Conservation (phyloP, 495 filamentous ascomycete species). For the Evansstolkia leycettana region DNA sequence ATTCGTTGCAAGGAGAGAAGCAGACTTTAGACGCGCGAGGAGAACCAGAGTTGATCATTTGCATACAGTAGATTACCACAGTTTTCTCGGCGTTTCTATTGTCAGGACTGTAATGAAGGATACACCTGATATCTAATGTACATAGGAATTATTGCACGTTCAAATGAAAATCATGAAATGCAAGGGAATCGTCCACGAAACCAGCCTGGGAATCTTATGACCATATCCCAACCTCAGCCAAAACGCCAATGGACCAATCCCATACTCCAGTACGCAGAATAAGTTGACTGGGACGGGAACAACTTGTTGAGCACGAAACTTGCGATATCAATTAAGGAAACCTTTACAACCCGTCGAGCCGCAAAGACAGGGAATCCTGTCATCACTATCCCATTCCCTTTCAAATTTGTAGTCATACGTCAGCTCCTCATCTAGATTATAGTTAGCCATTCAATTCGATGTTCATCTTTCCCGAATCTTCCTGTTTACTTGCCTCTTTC, state of each 20-base stretch:
- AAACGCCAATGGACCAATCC: conserved; percentile 1
- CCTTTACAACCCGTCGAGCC: conserved; percentile 94
- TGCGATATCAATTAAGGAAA: conserved; percentile 71
- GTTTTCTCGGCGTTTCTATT: too few species aligned
- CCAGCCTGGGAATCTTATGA: too few species aligned
- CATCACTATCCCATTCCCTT: conserved; percentile 84
- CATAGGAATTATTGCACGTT: too few species aligned
- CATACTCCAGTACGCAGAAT: background rate
- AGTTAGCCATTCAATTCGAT: conserved; percentile 27
- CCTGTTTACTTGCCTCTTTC: conserved; percentile 60
- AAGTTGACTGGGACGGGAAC: conserved; percentile 3
- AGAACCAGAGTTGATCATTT: too few species aligned
- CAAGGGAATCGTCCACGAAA: too few species aligned
- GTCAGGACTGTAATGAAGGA: too few species aligned
- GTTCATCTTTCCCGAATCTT: background rate
- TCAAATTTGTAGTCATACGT: conserved; percentile 99
- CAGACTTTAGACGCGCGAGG: too few species aligned
- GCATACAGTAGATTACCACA: too few species aligned
- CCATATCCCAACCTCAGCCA: background rate
- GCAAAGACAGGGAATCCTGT: conserved; percentile 94
- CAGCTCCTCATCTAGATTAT: conserved; percentile 75
- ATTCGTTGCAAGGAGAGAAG: too few species aligned
- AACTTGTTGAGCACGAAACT: background rate
- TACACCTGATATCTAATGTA: too few species aligned
- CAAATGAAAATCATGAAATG: too few species aligned